Evolutionary conservation across 345 rosid genomes (phyloP), one percentile per base, ranked within the genome.

Genomic region (Zanthoxylum bungeanum): DNA sequence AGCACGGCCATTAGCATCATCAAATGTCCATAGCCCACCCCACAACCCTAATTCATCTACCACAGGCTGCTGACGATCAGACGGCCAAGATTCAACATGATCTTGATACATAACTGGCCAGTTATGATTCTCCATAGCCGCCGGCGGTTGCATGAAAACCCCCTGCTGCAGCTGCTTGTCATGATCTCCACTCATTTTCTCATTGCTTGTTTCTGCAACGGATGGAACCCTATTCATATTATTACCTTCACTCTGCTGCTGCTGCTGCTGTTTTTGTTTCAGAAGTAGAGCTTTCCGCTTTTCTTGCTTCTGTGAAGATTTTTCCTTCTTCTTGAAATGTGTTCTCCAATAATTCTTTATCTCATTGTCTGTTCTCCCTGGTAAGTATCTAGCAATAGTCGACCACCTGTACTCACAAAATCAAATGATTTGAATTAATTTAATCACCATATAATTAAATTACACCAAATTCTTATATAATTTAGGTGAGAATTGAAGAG

Each of bases 271-370:
- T 63, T 82, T 72, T 7, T 69, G 80, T 52, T 73, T 74, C 2
- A 68, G 52, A 50, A 47, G 46, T 27, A 73, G 82, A 64, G 79
- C 73, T 71, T 77, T 83, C 55, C 69, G 64, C 70, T 70, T 82
- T 12, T 78, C 82, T 68, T 71, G 80, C 66, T 72, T 81, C 11
- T 64, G 66, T 19, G 73, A 67, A 27, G 84, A 73, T 68, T 49
- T 82, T 5, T 82, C 87, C 64, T 76, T 88, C 77, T 83, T 87
- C 80, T 86, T 90, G 85, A 83, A 90, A 73, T 88, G 97, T 16
- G 97, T 94, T 79, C 97, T 88, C 98, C 97, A 89, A 22, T 92
- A 90, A 72, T 94, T 94, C 76, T 94, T 94, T n/a, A 92, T 94
- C 76, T 94, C 97, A 71, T 92, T 92, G 53, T 92, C 97, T 19